Conservation (phyloP, 2,329 filamentous ascomycete species). For the Pestalotiopsis sp. region DNA sequence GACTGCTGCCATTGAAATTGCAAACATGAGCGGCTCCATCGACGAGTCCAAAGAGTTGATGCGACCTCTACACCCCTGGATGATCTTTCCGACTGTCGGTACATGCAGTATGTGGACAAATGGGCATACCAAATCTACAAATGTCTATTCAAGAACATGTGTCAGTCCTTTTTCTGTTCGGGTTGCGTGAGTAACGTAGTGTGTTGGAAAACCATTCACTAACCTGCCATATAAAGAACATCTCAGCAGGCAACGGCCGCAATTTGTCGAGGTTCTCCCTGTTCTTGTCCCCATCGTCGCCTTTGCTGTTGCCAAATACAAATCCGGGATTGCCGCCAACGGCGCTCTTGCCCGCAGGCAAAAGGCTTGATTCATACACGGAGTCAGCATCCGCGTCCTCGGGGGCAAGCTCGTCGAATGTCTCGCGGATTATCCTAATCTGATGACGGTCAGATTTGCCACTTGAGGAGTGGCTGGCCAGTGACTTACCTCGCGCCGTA, state of each 20-base stretch:
- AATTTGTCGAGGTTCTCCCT: neutral
- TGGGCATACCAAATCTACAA: neutral
- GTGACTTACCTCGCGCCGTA: neutral
- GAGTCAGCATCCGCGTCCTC: neutral
- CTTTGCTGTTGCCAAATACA: neutral
- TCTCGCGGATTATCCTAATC: neutral
- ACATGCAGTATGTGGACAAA: conserved; percentile 6
- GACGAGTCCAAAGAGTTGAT: conserved; percentile 27
- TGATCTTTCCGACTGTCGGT: neutral
- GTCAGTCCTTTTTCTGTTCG: too few species aligned
- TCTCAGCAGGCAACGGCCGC: neutral
- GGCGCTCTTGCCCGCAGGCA: neutral
- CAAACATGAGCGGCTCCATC: conserved; percentile 57
- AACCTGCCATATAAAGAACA: neutral
- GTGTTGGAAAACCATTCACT: too few species aligned
- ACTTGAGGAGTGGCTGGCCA: neutral
- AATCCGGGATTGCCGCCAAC: neutral
- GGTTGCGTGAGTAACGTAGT: too few species aligned
- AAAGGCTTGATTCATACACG: neutral
- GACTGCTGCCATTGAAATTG: conserved; percentile 60
- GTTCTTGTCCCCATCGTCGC: neutral
- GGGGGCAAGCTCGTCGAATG: neutral
- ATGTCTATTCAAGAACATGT: neutral
- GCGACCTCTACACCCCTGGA: neutral
- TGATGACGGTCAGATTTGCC: neutral